phyloP scores from a whole-genome alignment of 306 rosid species.

The Elaeagnus macrophylla region DNA sequence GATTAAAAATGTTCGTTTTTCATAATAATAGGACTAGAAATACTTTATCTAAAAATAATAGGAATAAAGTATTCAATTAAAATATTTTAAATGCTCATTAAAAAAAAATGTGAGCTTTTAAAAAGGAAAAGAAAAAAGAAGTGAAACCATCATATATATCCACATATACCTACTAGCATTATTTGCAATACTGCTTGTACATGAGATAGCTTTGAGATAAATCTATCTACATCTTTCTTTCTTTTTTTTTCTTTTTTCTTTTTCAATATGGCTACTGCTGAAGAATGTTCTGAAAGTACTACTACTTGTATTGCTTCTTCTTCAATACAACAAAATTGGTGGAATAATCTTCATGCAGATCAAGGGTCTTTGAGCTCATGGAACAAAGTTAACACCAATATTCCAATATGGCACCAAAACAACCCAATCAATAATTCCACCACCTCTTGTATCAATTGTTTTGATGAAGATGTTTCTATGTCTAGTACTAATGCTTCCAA shows the following conservation, averaged over 20 bases:
- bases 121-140: constrained; percentile 12
- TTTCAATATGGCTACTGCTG: constrained; percentile 38
- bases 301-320: constrained; percentile 37
- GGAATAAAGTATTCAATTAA: too few relatives aligned
- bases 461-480: constrained; percentile 60
- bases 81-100: too few relatives aligned
- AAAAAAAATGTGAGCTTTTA: too few relatives aligned
- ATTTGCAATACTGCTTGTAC: constrained; percentile 16
- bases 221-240: background rate
- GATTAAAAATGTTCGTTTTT: too few relatives aligned
- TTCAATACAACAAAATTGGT: constrained; percentile 52
- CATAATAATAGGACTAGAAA: too few relatives aligned
- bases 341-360: constrained; percentile 46
- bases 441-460: constrained; percentile 32
- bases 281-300: constrained; percentile 53
- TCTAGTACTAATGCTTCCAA: constrained; percentile 76
- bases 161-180: background rate
- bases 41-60: too few relatives aligned
- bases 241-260: background rate
- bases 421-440: constrained; percentile 44
- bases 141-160: constrained; percentile 7
- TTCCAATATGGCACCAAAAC: constrained; percentile 31
- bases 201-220: background rate
- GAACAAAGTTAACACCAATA: constrained; percentile 25
- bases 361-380: constrained; percentile 38